Percentiles rank a stretch among this genome's conserved stretches.
phyloP scores from a whole-genome alignment of 257 asterid species.

The Rubia yunnanensis region DNA sequence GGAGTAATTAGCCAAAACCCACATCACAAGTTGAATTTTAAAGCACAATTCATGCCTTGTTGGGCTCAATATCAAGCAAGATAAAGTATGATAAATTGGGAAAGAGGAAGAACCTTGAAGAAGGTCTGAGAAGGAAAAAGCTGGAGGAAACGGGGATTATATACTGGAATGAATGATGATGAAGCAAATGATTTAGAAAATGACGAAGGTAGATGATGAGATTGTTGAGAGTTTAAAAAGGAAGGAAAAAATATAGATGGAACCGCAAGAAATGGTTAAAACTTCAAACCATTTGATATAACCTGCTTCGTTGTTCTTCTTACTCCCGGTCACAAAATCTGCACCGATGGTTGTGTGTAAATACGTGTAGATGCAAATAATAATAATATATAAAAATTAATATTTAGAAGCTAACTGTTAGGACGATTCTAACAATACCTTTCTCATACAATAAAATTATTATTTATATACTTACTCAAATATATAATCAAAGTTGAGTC shows the following conservation, averaged over 20 bases:
- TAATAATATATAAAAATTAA: too few species aligned
- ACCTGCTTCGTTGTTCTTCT: slow-evolving; percentile 1
- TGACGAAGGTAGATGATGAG: slow-evolving; percentile 5
- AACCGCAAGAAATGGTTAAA: slow-evolving; percentile 1
- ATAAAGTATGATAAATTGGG: neutral
- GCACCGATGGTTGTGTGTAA: too few species aligned
- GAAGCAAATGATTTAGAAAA: neutral
- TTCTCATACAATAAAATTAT: too few species aligned
- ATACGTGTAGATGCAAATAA: too few species aligned
- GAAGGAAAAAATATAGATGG: neutral
- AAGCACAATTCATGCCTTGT: neutral
- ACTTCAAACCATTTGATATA: neutral
- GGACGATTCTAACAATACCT: too few species aligned
- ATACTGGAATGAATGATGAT: neutral
- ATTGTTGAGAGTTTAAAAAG: slow-evolving; percentile 3
- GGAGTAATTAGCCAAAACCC: neutral
- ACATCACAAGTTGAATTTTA: neutral
- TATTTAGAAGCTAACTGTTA: too few species aligned
- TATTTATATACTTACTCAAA: too few species aligned
- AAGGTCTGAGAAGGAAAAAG: neutral
- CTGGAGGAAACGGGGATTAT: neutral
- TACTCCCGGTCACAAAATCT: too few species aligned
- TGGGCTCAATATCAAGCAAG: neutral
- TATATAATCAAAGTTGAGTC: too few species aligned
- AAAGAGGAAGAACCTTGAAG: neutral